Evolutionary conservation across 805 yeast genomes (phyloP).

Genomic region (Clavispora santaluciae): DNA sequence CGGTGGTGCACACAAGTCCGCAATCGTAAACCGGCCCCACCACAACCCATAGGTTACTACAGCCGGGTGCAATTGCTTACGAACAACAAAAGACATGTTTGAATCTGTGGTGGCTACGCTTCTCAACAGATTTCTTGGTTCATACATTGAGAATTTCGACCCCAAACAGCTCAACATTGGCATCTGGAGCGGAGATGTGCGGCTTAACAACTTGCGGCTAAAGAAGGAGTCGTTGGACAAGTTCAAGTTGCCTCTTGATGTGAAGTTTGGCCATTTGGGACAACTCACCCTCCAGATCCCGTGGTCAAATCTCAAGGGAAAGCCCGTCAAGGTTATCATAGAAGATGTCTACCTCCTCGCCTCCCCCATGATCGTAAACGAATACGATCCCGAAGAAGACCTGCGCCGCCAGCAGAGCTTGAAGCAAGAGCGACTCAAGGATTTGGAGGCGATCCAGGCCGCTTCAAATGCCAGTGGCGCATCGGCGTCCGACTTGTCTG

Average conservation of each 20-base stretch:
- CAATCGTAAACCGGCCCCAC: background rate
- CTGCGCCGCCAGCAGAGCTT: slow-evolving; percentile 56
- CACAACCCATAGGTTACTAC: background rate
- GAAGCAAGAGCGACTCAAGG: slow-evolving; percentile 60
- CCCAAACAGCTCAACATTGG: slow-evolving; percentile 93
- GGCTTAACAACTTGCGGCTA: slow-evolving; percentile 67
- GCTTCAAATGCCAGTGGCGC: slow-evolving; percentile 31
- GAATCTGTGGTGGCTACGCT: slow-evolving; percentile 63
- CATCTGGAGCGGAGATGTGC: slow-evolving; percentile 96
- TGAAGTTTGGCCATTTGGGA: slow-evolving; percentile 85
- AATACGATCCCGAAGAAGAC: slow-evolving; percentile 53
- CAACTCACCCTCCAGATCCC: slow-evolving; percentile 88
- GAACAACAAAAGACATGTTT: slow-evolving; percentile 38
- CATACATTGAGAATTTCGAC: slow-evolving; percentile 91
- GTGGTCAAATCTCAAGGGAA: slow-evolving; percentile 89
- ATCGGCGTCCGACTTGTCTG: slow-evolving; percentile 30
- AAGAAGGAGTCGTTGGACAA: slow-evolving; percentile 88
- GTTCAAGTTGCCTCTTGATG: slow-evolving; percentile 80
- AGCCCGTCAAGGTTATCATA: slow-evolving; percentile 83
- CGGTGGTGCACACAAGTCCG: background rate
- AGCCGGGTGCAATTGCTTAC: background rate
- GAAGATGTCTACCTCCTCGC: slow-evolving; percentile 86
- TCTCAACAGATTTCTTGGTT: slow-evolving; percentile 57
- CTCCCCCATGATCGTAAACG: slow-evolving; percentile 60
- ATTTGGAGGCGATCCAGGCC: slow-evolving; percentile 59